Evolutionary conservation across 805 yeast genomes (phyloP).

Genomic region (Hanseniaspora jakobsenii): DNA sequence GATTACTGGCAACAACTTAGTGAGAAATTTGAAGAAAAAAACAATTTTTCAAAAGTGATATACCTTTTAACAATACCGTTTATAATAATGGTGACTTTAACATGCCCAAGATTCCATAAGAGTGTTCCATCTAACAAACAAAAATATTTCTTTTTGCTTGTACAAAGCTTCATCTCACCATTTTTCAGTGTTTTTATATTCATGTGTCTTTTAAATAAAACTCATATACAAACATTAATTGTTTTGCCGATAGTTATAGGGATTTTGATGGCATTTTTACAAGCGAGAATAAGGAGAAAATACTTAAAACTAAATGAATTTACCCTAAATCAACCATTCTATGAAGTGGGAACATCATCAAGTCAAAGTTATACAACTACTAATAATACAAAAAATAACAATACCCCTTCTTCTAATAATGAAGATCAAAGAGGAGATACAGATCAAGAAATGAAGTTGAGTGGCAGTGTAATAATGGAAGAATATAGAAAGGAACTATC

Average conservation of each 20-base stretch:
- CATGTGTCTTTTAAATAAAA: constrained; percentile 19
- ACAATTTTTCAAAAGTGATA: constrained; percentile 22
- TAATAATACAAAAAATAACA: constrained; percentile 18
- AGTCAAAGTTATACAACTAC: constrained; percentile 15
- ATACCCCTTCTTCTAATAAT: constrained; percentile 13
- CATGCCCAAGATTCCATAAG: constrained; percentile 28
- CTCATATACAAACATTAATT: constrained; percentile 17
- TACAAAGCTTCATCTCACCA: constrained; percentile 29
- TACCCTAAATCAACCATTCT: constrained; percentile 19
- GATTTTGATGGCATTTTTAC: constrained; percentile 15
- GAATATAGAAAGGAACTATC: constrained; percentile 17
- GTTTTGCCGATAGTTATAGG: constrained; percentile 17
- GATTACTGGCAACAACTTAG: too few species aligned
- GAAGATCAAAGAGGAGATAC: too few species aligned
- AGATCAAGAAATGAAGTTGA: too few species aligned
- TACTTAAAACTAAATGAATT: constrained; percentile 20
- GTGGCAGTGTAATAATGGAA: too few species aligned
- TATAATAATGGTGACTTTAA: constrained; percentile 26
- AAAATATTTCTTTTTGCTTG: constrained; percentile 21
- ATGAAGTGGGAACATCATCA: constrained; percentile 11
- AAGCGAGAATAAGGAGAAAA: constrained; percentile 18
- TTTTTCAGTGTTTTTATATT: constrained; percentile 20
- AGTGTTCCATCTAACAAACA: constrained; percentile 18
- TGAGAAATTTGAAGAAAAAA: constrained; percentile 22
- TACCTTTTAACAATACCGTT: constrained; percentile 29